These are phyloP conservation scores for Pyracantha coccinea DNA, from an alignment of 331 rosid species.

Conservation along the genomic window DNA sequence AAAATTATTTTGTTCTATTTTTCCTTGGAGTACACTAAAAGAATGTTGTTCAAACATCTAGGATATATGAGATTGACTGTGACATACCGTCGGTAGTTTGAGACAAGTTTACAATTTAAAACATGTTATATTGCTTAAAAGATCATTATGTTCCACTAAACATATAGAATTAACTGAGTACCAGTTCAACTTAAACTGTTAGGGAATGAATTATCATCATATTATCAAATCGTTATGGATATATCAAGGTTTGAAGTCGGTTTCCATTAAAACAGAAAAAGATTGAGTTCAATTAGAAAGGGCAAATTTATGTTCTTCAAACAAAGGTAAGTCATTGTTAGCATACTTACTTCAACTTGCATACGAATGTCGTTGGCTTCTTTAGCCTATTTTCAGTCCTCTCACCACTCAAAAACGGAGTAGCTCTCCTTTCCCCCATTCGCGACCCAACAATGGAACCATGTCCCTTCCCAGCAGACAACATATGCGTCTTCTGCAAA, in stretches of 20 bases:
- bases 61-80: not conserved
- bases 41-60: not conserved
- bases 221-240: not conserved
- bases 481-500: slow-evolving; percentile 61
- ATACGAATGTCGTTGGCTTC: slow-evolving; percentile 96
- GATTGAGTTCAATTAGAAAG: not conserved
- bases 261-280: not conserved
- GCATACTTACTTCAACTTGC: slow-evolving; percentile 90
- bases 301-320: not conserved
- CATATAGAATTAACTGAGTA: not conserved
- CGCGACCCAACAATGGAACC: slow-evolving; percentile 82
- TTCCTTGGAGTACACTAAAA: not conserved
- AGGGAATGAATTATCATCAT: not conserved
- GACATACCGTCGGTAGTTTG: not conserved
- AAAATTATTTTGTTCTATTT: not conserved
- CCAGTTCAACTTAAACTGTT: not conserved
- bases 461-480: slow-evolving; percentile 74
- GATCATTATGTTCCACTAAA: not conserved
- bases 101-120: not conserved
- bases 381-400: slow-evolving; percentile 93
- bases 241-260: not conserved
- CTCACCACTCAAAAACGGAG: slow-evolving; percentile 71
- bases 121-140: not conserved
- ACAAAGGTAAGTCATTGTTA: slow-evolving; percentile 15
- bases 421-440: slow-evolving; percentile 69